These are phyloP conservation scores for Neopestalotiopsis sp. DNA, from an alignment of 2,329 filamentous ascomycete genomes.

Conservation along the genomic window DNA sequence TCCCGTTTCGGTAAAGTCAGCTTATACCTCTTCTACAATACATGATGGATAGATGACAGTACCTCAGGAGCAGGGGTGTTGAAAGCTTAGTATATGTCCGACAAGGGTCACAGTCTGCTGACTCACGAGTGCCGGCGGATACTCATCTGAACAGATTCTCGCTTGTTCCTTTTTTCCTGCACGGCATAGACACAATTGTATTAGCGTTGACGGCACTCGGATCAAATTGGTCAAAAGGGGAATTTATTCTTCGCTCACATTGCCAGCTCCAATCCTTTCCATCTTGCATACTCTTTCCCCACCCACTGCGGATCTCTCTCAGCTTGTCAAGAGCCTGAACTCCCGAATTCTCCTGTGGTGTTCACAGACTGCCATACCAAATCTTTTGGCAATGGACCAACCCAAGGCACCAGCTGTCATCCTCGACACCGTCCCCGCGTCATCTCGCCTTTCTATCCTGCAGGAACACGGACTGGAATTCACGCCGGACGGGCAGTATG, in stretches of 20 bases:
- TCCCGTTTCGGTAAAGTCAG: conserved; percentile 2
- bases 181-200: not conserved
- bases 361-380: not conserved
- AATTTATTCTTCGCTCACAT: not conserved
- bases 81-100: conserved; percentile 3
- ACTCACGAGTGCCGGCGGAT: conserved; percentile 6
- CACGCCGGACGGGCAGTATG: conserved; percentile 1
- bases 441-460: not conserved
- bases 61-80: not conserved
- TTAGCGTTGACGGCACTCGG: conserved; percentile 1
- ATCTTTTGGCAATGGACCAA: conserved; percentile 1
- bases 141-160: conserved; percentile 3
- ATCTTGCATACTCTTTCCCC: not conserved
- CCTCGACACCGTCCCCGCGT: not conserved
- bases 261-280: not conserved
- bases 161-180: conserved; percentile 1
- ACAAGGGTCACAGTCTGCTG: conserved; percentile 6
- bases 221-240: not conserved
- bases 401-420: not conserved
- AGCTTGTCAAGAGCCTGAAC: not conserved
- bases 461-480: conserved; percentile 3
- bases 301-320: not conserved
- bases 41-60: not conserved
- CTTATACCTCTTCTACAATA: not conserved
- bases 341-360: not conserved